phyloP scores from a whole-genome alignment of 192 early-diverging fungal species.

The Backusella macrospora region DNA sequence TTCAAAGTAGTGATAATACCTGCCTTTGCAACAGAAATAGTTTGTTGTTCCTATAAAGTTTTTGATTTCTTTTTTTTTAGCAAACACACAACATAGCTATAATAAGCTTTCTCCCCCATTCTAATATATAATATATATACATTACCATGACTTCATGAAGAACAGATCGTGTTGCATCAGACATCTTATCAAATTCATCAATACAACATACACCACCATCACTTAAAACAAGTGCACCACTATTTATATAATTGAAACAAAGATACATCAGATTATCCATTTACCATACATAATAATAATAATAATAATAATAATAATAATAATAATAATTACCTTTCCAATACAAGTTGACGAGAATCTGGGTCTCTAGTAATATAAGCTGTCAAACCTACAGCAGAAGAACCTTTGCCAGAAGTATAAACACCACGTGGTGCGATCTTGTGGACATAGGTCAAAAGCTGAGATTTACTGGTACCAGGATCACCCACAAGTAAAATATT shows the following conservation, averaged over 20 bases:
- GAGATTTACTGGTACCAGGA: constrained; percentile 95
- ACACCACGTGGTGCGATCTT: constrained; percentile 92
- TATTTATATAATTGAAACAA: constrained; percentile 22
- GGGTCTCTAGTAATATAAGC: constrained; percentile 95
- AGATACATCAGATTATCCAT: neutral
- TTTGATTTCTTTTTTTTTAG: constrained; percentile 40
- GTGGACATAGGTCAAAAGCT: constrained; percentile 90
- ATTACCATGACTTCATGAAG: constrained; percentile 93
- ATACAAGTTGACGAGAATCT: constrained; percentile 91
- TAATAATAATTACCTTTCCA: constrained; percentile 70
- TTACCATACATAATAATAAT: neutral
- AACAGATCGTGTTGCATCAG: constrained; percentile 88
- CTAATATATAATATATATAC: constrained; percentile 34
- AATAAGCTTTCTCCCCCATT: neutral
- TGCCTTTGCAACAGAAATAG: constrained; percentile 97
- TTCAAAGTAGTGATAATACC: constrained; percentile 98
- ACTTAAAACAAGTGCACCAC: constrained; percentile 92
- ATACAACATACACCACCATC: constrained; percentile 98
- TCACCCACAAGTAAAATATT: constrained; percentile 96
- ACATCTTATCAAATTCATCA: constrained; percentile 99
- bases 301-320: neutral
- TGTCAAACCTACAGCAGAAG: constrained; percentile 93
- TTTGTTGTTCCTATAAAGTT: constrained; percentile 96
- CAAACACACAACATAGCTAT: neutral
- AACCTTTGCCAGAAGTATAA: constrained; percentile 97